These are phyloP conservation scores for Rhizopogon hawkerae DNA, from an alignment of 1,284 basidiomycete genomes.

Conservation along the genomic window DNA sequence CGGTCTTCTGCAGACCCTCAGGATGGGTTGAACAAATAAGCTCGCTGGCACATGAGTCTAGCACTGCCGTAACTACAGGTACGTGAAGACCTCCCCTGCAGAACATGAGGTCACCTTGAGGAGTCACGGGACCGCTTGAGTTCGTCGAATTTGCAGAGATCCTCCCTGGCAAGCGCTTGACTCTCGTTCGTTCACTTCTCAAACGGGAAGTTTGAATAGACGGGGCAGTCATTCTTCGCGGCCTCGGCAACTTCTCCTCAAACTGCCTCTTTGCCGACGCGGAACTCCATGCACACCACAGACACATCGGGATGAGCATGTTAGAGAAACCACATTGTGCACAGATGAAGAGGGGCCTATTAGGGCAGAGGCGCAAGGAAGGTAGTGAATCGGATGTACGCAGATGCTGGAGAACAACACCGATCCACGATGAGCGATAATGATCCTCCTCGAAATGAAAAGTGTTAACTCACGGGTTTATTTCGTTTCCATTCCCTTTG, in stretches of 20 bases:
- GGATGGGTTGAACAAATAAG: slow-evolving; percentile 5
- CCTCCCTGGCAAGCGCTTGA: slow-evolving; percentile 10
- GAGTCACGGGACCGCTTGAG: slow-evolving; percentile 19
- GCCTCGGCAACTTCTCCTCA: slow-evolving; percentile 26
- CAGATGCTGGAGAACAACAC: slow-evolving; percentile 30
- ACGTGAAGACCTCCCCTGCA: slow-evolving; percentile 10
- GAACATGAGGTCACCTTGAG: slow-evolving; percentile 13
- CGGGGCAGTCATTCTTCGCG: slow-evolving; percentile 34
- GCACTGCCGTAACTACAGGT: slow-evolving; percentile 23
- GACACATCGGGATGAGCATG: slow-evolving; percentile 41
- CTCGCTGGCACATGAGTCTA: slow-evolving; percentile 17
- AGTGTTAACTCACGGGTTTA: slow-evolving; percentile 24
- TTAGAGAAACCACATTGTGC: slow-evolving; percentile 44
- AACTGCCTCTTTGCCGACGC: slow-evolving; percentile 32
- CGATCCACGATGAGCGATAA: slow-evolving; percentile 7
- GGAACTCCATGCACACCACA: slow-evolving; percentile 49
- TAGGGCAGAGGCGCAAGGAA: slow-evolving; percentile 36
- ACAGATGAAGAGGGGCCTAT: slow-evolving; percentile 44
- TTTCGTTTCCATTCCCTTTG: slow-evolving; percentile 29
- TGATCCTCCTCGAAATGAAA: slow-evolving; percentile 6
- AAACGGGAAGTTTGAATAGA: slow-evolving; percentile 15
- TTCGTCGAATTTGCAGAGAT: slow-evolving; percentile 17
- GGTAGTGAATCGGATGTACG: slow-evolving; percentile 45
- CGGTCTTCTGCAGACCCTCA: slow-evolving; percentile 14
- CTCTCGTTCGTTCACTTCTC: slow-evolving; percentile 17